These are phyloP conservation scores for Fagus sylvatica DNA, from an alignment of 306 rosid species.

Conservation along the genomic window DNA sequence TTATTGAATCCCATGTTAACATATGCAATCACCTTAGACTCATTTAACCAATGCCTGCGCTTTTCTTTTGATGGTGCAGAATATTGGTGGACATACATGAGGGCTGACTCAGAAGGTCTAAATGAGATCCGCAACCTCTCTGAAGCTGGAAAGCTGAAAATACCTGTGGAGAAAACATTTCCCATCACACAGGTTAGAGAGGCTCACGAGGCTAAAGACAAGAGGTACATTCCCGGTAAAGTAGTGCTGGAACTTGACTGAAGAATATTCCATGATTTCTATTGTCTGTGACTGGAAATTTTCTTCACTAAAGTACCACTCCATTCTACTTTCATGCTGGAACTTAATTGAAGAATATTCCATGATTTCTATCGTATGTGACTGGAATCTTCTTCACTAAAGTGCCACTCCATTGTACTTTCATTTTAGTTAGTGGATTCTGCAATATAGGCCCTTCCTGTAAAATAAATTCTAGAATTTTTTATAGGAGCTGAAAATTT, in stretches of 20 bases:
- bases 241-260: conserved; percentile 81
- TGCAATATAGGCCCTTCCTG: conserved; percentile 26
- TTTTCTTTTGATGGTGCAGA: conserved; percentile 48
- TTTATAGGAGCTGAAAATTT: conserved; percentile 7
- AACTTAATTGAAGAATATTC: conserved; percentile 53
- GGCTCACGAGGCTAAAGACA: conserved; percentile 90
- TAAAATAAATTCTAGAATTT: conserved; percentile 15
- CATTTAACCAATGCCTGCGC: conserved; percentile 2
- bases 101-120: conserved; percentile 88
- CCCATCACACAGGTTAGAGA: conserved; percentile 75
- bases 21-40: background rate
- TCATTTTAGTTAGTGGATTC: conserved; percentile 16
- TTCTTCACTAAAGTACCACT: too few species aligned
- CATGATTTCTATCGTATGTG: conserved; percentile 6
- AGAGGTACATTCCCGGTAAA: conserved; percentile 69
- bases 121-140: conserved; percentile 67
- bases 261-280: conserved; percentile 25
- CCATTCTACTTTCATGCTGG: conserved; percentile 33
- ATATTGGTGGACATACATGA: conserved; percentile 88
- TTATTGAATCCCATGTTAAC: background rate
- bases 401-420: conserved; percentile 24
- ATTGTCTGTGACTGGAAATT: too few species aligned
- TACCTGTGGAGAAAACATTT: conserved; percentile 86
- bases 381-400: conserved; percentile 2
- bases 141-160: conserved; percentile 78